Evolutionary conservation across 1,284 basidiomycete species (phyloP), one percentile per base, ranked within the genome.

Genomic region (Tremellales sp.): DNA sequence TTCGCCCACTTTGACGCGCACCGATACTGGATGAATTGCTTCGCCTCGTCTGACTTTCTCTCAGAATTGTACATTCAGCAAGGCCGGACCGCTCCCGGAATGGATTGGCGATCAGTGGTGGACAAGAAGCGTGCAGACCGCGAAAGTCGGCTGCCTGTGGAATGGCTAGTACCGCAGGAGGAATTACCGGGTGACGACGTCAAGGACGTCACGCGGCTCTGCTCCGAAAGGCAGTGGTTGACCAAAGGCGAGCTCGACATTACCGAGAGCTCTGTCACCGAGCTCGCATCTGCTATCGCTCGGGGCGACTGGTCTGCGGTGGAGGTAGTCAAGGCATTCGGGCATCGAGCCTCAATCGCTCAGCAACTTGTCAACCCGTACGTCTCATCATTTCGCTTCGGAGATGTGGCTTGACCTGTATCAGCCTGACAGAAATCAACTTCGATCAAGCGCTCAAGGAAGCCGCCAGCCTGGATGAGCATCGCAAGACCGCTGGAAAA

Each of bases 401-500:
- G n/a, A n/a, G n/a, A n/a, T n/a, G n/a, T n/a, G n/a, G n/a, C n/a
- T n/a, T n/a, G n/a, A n/a, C 5, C 19, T 6, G 19, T 36, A 44
- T 52, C 55, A 86, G 84, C 62, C 67, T 87, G 40, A 84, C 84
- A 3, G 84, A 85, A 56, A 81, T 84, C 13, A 84, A 84, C 56
- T 75, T 82, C 39, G 81, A 83, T 0, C 78, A 79, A 22, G 84
- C 82, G 0, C 69, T 85, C 8, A 73, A 69, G 24, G 75, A 80
- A 21, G 86, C 85, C 3, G 71, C 66, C 36, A 75, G 80, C 60
- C 75, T 85, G 5, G 86, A 87, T 56, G 77, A 75, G 1, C 71
- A 82, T 58, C 64, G 83, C 21, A 75, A 75, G 42, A 64, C 62
- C 42, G 79, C 74, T 0, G 80, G 79, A 8, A 75, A 75, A 52